Base-by-base conservation (phyloP, 257 asterid species). In the Verbena officinalis region DNA sequence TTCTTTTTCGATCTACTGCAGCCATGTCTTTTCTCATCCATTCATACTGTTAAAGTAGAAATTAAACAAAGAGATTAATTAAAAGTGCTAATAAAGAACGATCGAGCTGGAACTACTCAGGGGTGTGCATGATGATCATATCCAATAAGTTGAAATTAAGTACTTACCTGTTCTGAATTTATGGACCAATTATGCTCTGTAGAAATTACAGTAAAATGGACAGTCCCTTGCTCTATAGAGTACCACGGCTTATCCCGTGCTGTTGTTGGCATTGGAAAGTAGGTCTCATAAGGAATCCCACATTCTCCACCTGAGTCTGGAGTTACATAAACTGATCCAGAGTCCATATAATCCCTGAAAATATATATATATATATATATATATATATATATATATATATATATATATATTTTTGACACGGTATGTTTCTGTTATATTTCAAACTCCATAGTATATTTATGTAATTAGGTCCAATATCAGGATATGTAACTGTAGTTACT, bases 271-370 rank as follows among this genome's bases (percentile, higher is more conserved):
- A 89, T 89, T 0, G 82, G 98, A 67, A 92, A 92, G 53, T 92
- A 92, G 4, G 90, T 78, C 82, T 92, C 97, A 19, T 92, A 92
- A 15, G 98, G 88, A 21, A 92, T 81, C 13, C 97, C 98, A 72
- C 98, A 92, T 72, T 92, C 98, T 12, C 98, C 97, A 1, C 98
- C 98, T 0, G 98, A 92, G 55, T 92, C 97, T 15, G 95, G 81
- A 31, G 84, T 76, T 4, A 1, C 0, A 27, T 92, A 92, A 3
- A 83, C 76, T 1, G 98, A 92, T 55, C 95, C 96, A 8, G 92
- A 69, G 13, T 30, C 74, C 36, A 7, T 4, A 62, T 76, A 92
- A 55, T 87, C 97, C 80, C 98, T 91, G 74, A n/a, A 80, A 23
- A 40, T 1, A 9, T n/a, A n/a, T n/a, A n/a, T 27, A 2, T 5